Conservation (phyloP, 2,329 filamentous ascomycete species). For the Gnomoniopsis sp. region DNA sequence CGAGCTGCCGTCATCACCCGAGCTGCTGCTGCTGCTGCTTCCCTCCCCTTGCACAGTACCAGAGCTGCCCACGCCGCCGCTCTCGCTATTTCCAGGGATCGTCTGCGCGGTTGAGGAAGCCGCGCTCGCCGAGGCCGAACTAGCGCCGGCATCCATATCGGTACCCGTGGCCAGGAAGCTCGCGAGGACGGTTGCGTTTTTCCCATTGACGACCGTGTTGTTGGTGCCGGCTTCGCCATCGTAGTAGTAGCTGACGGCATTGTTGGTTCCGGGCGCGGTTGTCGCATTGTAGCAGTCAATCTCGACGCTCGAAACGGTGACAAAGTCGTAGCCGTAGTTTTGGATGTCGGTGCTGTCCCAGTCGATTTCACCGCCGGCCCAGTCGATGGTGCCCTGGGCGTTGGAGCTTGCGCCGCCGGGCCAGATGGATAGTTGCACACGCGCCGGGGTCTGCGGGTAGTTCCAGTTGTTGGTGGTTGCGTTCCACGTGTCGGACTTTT, state of each 20-base stretch:
- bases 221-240: conserved; percentile 64
- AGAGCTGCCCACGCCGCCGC: conserved; percentile 22
- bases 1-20: conserved; percentile 21
- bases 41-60: conserved; percentile 18
- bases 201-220: conserved; percentile 70
- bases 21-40: conserved; percentile 18
- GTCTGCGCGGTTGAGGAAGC: conserved; percentile 20
- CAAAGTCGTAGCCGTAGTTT: conserved; percentile 83
- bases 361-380: conserved; percentile 88
- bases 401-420: conserved; percentile 81
- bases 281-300: conserved; percentile 78
- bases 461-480: conserved; percentile 74
- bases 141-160: conserved; percentile 57
- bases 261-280: conserved; percentile 62
- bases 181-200: conserved; percentile 72
- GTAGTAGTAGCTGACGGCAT: conserved; percentile 73
- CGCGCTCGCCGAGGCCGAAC: conserved; percentile 18
- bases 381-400: conserved; percentile 78
- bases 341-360: conserved; percentile 82
- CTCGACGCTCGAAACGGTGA: conserved; percentile 71
- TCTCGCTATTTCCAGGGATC: conserved; percentile 28
- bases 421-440: conserved; percentile 94
- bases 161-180: conserved; percentile 79
- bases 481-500: conserved; percentile 83
- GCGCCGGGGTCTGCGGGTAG: conserved; percentile 87